Evolutionary conservation across 208 protist species (phyloP), one percentile per base, ranked within the genome.

Genomic region (Endotrypanum monterogeii): DNA sequence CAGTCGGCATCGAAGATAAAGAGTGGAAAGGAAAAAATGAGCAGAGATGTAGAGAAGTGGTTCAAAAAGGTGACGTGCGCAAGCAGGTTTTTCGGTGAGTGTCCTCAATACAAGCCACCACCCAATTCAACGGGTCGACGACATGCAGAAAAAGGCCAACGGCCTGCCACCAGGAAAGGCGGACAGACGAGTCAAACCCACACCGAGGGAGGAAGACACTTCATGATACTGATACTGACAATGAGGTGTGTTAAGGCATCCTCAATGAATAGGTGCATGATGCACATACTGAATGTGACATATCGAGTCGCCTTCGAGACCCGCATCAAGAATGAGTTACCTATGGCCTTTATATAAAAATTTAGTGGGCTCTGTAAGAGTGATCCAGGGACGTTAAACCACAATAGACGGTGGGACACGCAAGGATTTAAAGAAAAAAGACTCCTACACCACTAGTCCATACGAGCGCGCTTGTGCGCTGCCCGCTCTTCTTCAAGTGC

Each of bases 401-500:
- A 1, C 23, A 57, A 52, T 52, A 52, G 7, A 18, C 11, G 35
- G 55, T 37, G 25, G 35, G 55, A 32, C 12, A 16, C 12, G 28
- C 30, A 14, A 20, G 30, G 35, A 23, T 20, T 23, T 2, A 35
- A 48, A 25, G 41, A 28, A 20, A 41, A 70, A 12, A 20, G 14
- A 16, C 32, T 6, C 7, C 28, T 32, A 20, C 16, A 66, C 52
- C 63, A 73, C 8, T 39, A 50, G 11, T 81, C 76, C 12, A 76
- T 58, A 9, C 86, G 76, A 12, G 71, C 41, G 6, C 86, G 79
- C 74, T 90, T 90, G 52, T 75, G 83, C 2, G 78, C 69, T n/a
- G 62, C 60, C 8, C 81, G 86, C 58, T 81, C 30, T 28, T 85
- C 73, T 58, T 93, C 86, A 32, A 94, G 70, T 18, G 71, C 84